Conservation (phyloP, 2,329 filamentous ascomycete genomes). For the Colletotrichum phormii region DNA sequence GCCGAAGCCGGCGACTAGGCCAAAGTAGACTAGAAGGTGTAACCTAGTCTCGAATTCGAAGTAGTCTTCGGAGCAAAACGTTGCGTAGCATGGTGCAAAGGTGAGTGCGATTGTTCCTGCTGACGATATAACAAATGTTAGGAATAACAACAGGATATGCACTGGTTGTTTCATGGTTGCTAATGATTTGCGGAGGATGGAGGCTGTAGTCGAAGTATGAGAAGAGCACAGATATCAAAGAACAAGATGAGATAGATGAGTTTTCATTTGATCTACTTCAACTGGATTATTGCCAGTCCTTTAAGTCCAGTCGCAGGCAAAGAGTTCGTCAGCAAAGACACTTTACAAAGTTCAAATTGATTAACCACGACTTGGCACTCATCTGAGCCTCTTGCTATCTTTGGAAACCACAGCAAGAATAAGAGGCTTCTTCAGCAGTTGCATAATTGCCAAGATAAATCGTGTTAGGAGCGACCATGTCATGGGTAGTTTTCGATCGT, state of each 20-base stretch:
- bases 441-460: not conserved
- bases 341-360: not conserved
- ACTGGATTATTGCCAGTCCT: not conserved
- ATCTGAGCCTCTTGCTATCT: not conserved
- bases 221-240: not conserved
- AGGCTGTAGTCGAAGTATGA: too few species aligned
- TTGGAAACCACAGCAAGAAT: not conserved
- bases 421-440: not conserved
- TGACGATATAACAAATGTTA: not conserved
- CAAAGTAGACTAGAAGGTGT: conserved; percentile 32
- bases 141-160: not conserved
- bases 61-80: conserved; percentile 34
- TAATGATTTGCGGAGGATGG: too few species aligned
- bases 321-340: too few species aligned
- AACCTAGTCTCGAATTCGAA: conserved; percentile 31
- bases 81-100: conserved; percentile 33
- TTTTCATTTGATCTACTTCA: not conserved
- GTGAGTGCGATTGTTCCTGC: conserved; percentile 19
- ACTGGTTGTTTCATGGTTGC: not conserved
- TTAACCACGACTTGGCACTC: not conserved
- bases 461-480: not conserved
- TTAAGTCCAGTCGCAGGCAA: not conserved
- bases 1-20: conserved; percentile 19
- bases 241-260: too few species aligned
- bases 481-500: not conserved